Evolutionary conservation across 768 basidiomycete genomes (phyloP).

Genomic region (Brasilioporus rufonigricans): DNA sequence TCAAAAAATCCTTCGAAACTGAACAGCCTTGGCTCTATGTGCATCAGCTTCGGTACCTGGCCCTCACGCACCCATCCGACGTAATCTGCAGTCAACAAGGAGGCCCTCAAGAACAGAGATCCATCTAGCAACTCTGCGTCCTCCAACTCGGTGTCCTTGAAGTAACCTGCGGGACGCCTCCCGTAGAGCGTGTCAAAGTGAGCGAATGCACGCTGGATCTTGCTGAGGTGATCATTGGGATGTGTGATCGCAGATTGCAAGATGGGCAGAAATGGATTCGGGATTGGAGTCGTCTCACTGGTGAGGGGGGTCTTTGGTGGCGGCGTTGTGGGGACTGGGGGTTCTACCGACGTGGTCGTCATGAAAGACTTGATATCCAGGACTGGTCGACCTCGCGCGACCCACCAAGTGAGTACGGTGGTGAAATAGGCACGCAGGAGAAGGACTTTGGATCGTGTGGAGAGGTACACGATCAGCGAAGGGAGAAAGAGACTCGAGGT

Average conservation of each 20-base stretch:
- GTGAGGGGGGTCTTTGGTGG: neutral
- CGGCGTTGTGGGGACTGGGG: conserved; percentile 2
- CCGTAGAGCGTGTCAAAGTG: conserved; percentile 35
- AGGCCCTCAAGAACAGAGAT: conserved; percentile 32
- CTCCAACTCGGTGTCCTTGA: conserved; percentile 28
- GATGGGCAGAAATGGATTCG: conserved; percentile 41
- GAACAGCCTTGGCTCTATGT: neutral
- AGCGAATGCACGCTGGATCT: conserved; percentile 34
- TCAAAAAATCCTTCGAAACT: conserved; percentile 27
- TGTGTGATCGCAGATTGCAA: conserved; percentile 37
- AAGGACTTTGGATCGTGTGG: conserved; percentile 17
- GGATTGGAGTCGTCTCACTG: conserved; percentile 16
- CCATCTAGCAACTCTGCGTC: conserved; percentile 36
- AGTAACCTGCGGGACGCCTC: conserved; percentile 24
- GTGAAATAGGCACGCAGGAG: conserved; percentile 32
- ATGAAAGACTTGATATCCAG: conserved; percentile 34
- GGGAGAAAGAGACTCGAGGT: conserved; percentile 33
- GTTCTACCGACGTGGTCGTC: conserved; percentile 21
- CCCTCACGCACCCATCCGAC: conserved; percentile 43
- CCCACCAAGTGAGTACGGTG: conserved; percentile 28
- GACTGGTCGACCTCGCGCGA: conserved; percentile 28
- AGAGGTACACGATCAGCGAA: conserved; percentile 18
- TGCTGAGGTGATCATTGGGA: conserved; percentile 33
- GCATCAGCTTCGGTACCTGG: conserved; percentile 20
- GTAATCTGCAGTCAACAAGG: conserved; percentile 30